Base-by-base conservation (phyloP, 768 basidiomycete species). In the Tricholoma sp. region DNA sequence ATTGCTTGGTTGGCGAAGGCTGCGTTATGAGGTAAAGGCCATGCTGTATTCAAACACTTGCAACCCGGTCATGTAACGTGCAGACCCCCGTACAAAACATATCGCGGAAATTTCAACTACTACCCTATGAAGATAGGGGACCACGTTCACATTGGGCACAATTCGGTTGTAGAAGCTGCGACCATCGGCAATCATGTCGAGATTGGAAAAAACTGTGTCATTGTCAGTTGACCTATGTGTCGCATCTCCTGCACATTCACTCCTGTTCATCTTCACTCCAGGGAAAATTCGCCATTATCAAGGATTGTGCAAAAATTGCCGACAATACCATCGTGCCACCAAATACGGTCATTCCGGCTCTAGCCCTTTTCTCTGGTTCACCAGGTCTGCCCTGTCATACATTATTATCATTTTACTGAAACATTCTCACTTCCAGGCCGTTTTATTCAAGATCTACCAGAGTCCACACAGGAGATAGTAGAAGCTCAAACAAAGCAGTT, bases 111-210 rank as follows among this genome's bases (percentile, higher is more conserved):
- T 59, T 92, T 93, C 78, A 97, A 98, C 66, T 98, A 95, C 72
- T 98, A 98, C 66, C 96, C 96, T 5, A 93, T 98, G 87, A 94
- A 95, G 68, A 86, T 99, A 9, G 92, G 93, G 2, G 95, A 98
- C 72, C 86, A 92, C 66, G 97, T 98, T 20, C 88, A 96, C 59
- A 91, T 99, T 45, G 96, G 95, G 13, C 83, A 89, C n/a, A 82
- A 83, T 61, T 83, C 82, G 42, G 84, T 98, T 53, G 81, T 99
- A 18, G 97, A 99, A 73, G 97, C 97, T 0, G 94, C 95, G 0
- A 89, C 87, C 2, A 94, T 98, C 50, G 96, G 97, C 3, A 92
- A 88, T 65, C 86, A 94, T 61, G 94, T 97, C 50, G 86, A 94
- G 67, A 96, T 99, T 56, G 96, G 96, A 39, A 91, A 90, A 74